These are phyloP conservation scores for Trichoderma sp. DNA, from an alignment of 2,329 filamentous ascomycete species.

Conservation along the genomic window DNA sequence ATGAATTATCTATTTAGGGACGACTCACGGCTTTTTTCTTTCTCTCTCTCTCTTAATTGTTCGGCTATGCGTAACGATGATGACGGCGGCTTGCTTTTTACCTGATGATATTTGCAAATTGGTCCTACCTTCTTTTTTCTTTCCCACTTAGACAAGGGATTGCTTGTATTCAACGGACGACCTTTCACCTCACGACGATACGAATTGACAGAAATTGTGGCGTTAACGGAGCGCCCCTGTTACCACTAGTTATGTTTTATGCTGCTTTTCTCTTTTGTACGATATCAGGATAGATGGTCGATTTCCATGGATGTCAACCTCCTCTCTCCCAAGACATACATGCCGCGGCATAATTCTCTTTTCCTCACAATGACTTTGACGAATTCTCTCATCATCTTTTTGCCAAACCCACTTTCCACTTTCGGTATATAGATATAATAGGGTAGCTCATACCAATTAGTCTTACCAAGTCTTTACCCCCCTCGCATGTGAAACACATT, in stretches of 20 bases:
- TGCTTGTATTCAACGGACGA: not conserved
- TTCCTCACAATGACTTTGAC: not conserved
- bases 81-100: not conserved
- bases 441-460: not conserved
- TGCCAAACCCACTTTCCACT: not conserved
- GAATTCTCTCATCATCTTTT: not conserved
- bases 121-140: not conserved
- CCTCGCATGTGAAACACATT: not conserved
- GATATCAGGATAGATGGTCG: not conserved
- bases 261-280: not conserved
- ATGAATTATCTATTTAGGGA: conserved; percentile 19
- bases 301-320: not conserved
- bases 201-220: not conserved
- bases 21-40: not conserved
- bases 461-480: not conserved
- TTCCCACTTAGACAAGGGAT: not conserved
- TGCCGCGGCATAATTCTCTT: not conserved
- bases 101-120: not conserved
- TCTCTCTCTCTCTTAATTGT: not conserved
- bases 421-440: not conserved
- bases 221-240: not conserved
- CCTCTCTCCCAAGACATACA: not conserved
- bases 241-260: not conserved
- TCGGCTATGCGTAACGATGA: not conserved
- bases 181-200: not conserved